Evolutionary conservation across 768 basidiomycete genomes (phyloP).

Genomic region (Tylopilus intermedius): DNA sequence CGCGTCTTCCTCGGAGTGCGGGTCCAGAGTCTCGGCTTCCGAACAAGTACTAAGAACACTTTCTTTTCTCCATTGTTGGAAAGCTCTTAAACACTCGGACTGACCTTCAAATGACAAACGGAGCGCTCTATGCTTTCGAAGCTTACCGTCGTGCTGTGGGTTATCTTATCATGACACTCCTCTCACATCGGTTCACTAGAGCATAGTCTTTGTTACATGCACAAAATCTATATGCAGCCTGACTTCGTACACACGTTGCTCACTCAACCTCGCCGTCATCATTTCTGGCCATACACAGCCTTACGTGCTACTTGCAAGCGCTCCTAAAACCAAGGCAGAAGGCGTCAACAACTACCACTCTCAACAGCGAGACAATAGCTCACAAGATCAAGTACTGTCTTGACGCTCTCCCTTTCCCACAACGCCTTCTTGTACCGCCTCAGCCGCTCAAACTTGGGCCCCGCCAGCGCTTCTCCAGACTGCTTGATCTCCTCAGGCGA

Average conservation of each 20-base stretch:
- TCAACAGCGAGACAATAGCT: neutral
- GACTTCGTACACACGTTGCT: neutral
- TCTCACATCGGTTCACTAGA: no score
- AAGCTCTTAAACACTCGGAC: no score
- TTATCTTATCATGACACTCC: no score
- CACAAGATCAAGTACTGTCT: slow-evolving; percentile 7
- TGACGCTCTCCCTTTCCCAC: slow-evolving; percentile 34
- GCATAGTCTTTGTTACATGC: neutral
- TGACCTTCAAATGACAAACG: no score
- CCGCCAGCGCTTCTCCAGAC: slow-evolving; percentile 37
- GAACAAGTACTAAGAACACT: no score
- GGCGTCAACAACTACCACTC: neutral
- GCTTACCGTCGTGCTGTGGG: no score
- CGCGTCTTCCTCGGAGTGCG: no score
- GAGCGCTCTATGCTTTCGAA: no score
- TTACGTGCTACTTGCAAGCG: neutral
- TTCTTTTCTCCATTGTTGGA: no score
- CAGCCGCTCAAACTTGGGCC: slow-evolving; percentile 42
- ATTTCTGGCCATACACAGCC: neutral
- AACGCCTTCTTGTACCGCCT: slow-evolving; percentile 45
- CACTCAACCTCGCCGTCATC: neutral
- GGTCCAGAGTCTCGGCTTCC: no score
- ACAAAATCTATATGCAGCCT: neutral
- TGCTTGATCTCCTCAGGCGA: slow-evolving; percentile 40
- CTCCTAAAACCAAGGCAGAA: neutral